A percentile compares a stretch with the other conserved stretches of the same genome.
Evolutionary conservation across 2,329 filamentous ascomycete genomes (phyloP).

Genomic region (Didymella pinodella): DNA sequence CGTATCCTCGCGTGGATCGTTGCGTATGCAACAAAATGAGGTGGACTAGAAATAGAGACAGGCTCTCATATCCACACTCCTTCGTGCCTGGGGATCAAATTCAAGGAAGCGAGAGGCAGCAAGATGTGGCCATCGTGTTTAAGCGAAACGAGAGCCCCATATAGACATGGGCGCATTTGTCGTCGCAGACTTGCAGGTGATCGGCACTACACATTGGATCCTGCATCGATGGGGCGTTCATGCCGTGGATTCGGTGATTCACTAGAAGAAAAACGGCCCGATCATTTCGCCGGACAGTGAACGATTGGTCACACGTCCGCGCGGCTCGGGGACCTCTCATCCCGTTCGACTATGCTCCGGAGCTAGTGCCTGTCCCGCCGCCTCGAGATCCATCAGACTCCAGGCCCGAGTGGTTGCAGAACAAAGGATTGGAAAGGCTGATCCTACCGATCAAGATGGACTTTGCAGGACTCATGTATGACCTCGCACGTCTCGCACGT

Average conservation of each 20-base stretch:
- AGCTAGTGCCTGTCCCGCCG: constrained; percentile 5
- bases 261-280: background rate
- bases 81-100: background rate
- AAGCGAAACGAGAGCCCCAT: background rate
- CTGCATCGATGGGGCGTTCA: constrained; percentile 7
- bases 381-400: background rate
- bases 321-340: constrained; percentile 3
- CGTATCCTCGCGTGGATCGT: background rate
- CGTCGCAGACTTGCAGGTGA: background rate
- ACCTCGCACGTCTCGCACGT: background rate
- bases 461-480: background rate
- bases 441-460: background rate
- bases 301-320: constrained; percentile 3
- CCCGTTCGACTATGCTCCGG: background rate
- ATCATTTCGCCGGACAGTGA: constrained; percentile 4
- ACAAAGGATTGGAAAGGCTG: constrained; percentile 1
- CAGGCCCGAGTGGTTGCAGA: background rate
- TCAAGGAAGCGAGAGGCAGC: background rate
- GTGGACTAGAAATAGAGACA: background rate
- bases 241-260: constrained; percentile 5
- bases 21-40: background rate
- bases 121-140: background rate
- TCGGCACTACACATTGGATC: background rate
- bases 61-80: background rate
- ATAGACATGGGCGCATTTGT: background rate